Evolutionary conservation across 2,329 filamentous ascomycete genomes (phyloP).

Genomic region (Colletotrichum sp.): DNA sequence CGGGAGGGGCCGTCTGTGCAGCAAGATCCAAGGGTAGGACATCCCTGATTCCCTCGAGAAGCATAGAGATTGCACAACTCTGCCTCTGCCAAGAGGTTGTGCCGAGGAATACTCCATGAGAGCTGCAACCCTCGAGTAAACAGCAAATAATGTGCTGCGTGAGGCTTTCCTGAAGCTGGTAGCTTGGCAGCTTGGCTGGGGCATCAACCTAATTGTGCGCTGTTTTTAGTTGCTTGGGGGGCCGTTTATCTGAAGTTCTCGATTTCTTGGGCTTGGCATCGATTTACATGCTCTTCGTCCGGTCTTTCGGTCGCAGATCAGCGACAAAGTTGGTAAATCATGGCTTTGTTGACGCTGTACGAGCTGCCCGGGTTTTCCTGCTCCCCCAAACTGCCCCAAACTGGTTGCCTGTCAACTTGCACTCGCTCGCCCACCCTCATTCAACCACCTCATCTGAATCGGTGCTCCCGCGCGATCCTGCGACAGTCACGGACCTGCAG

Average conservation of each 20-base stretch:
- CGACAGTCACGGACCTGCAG: neutral
- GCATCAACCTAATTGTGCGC: neutral
- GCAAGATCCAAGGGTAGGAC: neutral
- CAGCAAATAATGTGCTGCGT: neutral
- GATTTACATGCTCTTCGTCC: neutral
- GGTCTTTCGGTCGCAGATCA: neutral
- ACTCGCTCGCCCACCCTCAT: neutral
- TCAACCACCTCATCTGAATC: neutral
- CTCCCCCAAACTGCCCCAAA: neutral
- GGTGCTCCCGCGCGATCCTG: neutral
- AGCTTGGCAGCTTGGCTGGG: conserved; percentile 2
- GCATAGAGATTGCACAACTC: neutral
- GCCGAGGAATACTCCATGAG: neutral
- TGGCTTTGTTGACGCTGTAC: neutral
- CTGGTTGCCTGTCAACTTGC: neutral
- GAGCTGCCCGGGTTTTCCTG: neutral
- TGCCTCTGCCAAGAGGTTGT: neutral
- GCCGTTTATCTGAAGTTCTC: conserved; percentile 2
- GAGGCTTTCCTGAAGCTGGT: neutral
- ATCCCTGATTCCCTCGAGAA: neutral
- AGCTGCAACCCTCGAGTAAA: neutral
- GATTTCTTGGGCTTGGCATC: neutral
- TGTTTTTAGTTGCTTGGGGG: neutral
- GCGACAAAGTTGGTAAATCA: neutral
- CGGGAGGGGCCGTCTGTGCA: conserved; percentile 15